These are phyloP conservation scores for Epichloe sibirici DNA, from an alignment of 2,329 filamentous ascomycete genomes.

Conservation along the genomic window DNA sequence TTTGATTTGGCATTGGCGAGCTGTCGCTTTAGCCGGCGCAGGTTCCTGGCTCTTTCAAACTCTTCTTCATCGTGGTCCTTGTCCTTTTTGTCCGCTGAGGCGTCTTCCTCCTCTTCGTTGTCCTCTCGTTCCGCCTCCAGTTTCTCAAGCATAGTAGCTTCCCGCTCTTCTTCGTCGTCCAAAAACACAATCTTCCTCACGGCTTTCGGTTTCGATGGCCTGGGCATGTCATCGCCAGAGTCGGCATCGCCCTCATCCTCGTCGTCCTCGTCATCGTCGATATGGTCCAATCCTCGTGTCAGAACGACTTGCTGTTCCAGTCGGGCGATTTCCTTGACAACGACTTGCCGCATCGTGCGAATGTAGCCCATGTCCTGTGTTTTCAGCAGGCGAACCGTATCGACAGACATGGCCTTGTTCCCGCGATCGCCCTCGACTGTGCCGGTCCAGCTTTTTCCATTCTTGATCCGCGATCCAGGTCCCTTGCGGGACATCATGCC, in stretches of 20 bases:
- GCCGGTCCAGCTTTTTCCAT: slow-evolving; percentile 40
- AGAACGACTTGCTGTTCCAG: slow-evolving; percentile 43
- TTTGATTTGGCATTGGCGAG: slow-evolving; percentile 41
- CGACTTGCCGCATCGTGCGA: slow-evolving; percentile 48
- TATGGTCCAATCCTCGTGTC: slow-evolving; percentile 23
- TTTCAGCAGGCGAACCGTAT: slow-evolving; percentile 51
- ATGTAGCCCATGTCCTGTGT: slow-evolving; percentile 57
- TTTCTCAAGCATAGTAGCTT: slow-evolving; percentile 18
- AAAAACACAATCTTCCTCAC: slow-evolving; percentile 42
- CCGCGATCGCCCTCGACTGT: slow-evolving; percentile 46
- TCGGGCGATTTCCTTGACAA: slow-evolving; percentile 42
- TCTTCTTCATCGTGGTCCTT: slow-evolving; percentile 18
- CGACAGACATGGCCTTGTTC: slow-evolving; percentile 40
- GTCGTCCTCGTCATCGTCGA: slow-evolving; percentile 23
- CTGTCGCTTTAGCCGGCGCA: slow-evolving; percentile 34
- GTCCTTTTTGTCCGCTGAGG: slow-evolving; percentile 7
- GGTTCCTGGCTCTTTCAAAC: slow-evolving; percentile 28
- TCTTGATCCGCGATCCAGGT: slow-evolving; percentile 35
- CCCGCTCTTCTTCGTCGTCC: slow-evolving; percentile 26
- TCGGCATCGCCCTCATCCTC: slow-evolving; percentile 19
- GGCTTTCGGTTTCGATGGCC: slow-evolving; percentile 16
- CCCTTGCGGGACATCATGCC: slow-evolving; percentile 54
- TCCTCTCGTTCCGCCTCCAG: slow-evolving; percentile 20
- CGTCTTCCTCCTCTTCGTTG: slow-evolving; percentile 10
- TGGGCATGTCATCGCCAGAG: slow-evolving; percentile 19